Percentiles rank a stretch among this genome's conserved stretches.
phyloP scores from a whole-genome alignment of 140 eudicot genomes.

The Anethum foeniculum region DNA sequence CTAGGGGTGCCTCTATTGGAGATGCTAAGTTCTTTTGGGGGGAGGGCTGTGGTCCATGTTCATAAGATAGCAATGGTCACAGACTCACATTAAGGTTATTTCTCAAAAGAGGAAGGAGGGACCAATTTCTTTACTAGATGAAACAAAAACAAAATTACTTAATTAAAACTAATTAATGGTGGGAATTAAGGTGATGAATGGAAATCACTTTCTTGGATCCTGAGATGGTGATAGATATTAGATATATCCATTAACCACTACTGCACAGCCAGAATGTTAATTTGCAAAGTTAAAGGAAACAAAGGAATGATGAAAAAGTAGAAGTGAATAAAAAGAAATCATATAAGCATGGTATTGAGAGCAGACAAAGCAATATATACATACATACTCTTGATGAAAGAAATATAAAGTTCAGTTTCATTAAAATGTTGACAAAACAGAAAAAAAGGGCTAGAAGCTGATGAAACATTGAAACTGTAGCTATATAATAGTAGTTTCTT shows the following conservation, averaged over 20 bases:
- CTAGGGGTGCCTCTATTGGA: too few species aligned
- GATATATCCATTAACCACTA: slow-evolving; percentile 14
- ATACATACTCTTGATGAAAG: slow-evolving; percentile 8
- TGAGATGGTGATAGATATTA: slow-evolving; percentile 19
- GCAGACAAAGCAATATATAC: slow-evolving; percentile 6
- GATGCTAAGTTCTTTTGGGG: not conserved
- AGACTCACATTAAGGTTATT: not conserved
- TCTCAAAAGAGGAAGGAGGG: slow-evolving; percentile 5
- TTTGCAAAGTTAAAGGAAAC: slow-evolving; percentile 38
- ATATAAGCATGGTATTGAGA: slow-evolving; percentile 8
- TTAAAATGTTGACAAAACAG: slow-evolving; percentile 9
- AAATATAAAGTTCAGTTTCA: slow-evolving; percentile 6
- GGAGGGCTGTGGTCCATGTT: not conserved
- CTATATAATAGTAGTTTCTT: slow-evolving; percentile 23
- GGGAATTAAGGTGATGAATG: slow-evolving; percentile 12
- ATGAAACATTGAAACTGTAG: slow-evolving; percentile 8
- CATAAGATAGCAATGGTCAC: not conserved
- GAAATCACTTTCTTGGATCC: slow-evolving; percentile 50
- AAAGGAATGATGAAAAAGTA: slow-evolving; percentile 56
- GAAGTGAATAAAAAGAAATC: slow-evolving; percentile 21
- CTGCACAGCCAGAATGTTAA: slow-evolving; percentile 21
- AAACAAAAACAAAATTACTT: not conserved
- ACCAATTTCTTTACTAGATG: not conserved
- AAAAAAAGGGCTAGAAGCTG: slow-evolving; percentile 6
- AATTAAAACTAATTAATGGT: not conserved